Evolutionary conservation across 345 rosid species (phyloP), one percentile per base, ranked within the genome.

Genomic region (Rhizophora apiculata): DNA sequence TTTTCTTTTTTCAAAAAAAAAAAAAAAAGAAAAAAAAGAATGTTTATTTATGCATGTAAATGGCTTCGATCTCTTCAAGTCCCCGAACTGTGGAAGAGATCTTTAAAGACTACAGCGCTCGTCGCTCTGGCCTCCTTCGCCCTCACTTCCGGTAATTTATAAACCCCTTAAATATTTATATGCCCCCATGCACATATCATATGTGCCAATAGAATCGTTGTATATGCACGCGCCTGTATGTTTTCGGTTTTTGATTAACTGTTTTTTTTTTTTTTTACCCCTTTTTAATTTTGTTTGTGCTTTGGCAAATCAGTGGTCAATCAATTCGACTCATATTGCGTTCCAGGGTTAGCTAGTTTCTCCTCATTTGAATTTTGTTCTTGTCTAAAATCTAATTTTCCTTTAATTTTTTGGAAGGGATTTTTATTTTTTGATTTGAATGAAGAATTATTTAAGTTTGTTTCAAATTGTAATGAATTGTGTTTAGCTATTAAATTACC

Each of bases 1-100:
- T n/a, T 22, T 22, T 21, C 22, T 55, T 55, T 8, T 24, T 24
- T 24, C 24, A 24, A 24, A 24, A 24, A 24, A 24, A 24, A 24
- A 24, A 24, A 1, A 13, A 55, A 36, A 36, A 8, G 7, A 0
- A 37, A 6, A 34, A 5, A 5, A 34, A 34, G 8, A 8, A 34
- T 7, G 19, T 16, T 20, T 9, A 19, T 65, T 53, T 68, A 64
- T 63, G 65, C 48, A 52, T 68, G 64, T 68, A 62, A 76, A 77
- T 77, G 80, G 72, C 80, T 56, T 72, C 76, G 31, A 65, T 78
- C 54, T 74, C 88, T 18, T 81, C 91, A 34, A 83, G 85, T 70
- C 96, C 96, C 70, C 98, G 97, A 74, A 82, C 91, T 71, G 99
- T 95, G 0, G 98, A 95, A 77, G 97, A 90, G 83, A 95, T 95